Evolutionary conservation across 208 protist genomes (phyloP).

Genomic region (Wallacemonas sp.): DNA sequence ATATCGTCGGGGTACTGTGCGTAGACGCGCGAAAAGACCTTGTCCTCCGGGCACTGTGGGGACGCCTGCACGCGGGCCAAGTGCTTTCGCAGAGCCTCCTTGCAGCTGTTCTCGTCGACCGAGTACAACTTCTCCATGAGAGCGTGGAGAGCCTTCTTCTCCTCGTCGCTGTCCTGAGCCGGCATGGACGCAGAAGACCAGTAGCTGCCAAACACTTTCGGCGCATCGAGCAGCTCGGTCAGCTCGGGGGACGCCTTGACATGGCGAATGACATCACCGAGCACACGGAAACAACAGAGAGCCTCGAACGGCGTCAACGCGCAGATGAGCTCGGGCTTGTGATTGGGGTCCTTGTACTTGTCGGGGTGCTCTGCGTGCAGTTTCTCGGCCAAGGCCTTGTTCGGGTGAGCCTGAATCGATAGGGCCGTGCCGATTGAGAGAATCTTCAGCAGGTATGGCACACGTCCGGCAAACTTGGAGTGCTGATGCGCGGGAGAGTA

Average conservation of each 20-base stretch:
- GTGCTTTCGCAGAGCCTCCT: conserved; percentile 50
- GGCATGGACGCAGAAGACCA: conserved; percentile 6
- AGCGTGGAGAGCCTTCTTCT: conserved; percentile 48
- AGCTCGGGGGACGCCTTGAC: conserved; percentile 57
- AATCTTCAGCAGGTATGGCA: conserved; percentile 97
- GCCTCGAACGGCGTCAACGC: conserved; percentile 94
- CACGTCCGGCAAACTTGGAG: conserved; percentile 59
- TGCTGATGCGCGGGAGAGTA: conserved; percentile 55
- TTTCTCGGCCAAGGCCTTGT: conserved; percentile 91
- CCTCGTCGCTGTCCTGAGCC: conserved; percentile 26
- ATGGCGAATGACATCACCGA: conserved; percentile 82
- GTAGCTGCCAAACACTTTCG: conserved; percentile 21
- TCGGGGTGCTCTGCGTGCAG: conserved; percentile 88
- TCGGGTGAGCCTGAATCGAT: conserved; percentile 98
- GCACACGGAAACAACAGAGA: conserved; percentile 95
- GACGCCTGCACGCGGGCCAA: conserved; percentile 32
- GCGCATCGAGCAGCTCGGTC: conserved; percentile 28
- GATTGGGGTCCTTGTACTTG: conserved; percentile 98
- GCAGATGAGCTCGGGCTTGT: conserved; percentile 98
- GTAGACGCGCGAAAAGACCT: conserved; percentile 80
- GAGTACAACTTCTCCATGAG: conserved; percentile 74
- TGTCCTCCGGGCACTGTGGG: conserved; percentile 57
- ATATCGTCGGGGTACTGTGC: conserved; percentile 96
- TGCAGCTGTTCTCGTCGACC: conserved; percentile 30
- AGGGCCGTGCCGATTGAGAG: conserved; percentile 95